Percentiles rank a stretch among this genome's conserved stretches.
Evolutionary conservation across 257 asterid species (phyloP).

Genomic region (Solanum tacnaense): DNA sequence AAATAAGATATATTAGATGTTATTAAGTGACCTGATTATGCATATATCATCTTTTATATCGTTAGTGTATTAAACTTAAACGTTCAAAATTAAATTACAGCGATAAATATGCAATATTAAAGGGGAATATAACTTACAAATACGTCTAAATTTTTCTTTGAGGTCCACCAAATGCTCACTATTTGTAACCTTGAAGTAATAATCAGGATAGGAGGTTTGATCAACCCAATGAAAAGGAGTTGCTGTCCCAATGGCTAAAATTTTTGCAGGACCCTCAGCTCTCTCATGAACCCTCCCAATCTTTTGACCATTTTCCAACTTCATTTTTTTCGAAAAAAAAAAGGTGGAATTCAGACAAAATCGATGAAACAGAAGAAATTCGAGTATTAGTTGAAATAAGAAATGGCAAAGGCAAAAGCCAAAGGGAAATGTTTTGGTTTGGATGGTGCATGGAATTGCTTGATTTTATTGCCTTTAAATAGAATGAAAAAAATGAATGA

Average conservation of each 20-base stretch:
- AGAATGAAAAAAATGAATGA: background rate
- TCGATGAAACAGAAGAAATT: background rate
- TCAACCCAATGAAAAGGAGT: background rate
- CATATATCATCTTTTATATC: background rate
- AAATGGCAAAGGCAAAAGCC: background rate
- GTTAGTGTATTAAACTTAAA: background rate
- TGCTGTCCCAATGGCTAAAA: background rate
- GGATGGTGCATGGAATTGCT: background rate
- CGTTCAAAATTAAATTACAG: background rate
- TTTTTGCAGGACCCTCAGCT: background rate
- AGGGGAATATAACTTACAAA: background rate
- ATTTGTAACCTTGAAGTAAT: background rate
- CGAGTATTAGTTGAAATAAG: background rate
- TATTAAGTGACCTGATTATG: background rate
- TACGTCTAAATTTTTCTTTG: background rate
- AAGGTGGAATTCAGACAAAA: accelerated
- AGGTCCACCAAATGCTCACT: background rate
- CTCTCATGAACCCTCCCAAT: background rate
- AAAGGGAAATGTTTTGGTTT: background rate
- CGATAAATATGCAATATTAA: background rate
- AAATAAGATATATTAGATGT: background rate
- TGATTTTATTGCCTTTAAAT: background rate
- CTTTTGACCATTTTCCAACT: background rate
- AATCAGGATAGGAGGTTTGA: background rate
- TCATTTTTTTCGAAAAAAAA: background rate